Base-by-base conservation (phyloP, 2,329 filamentous ascomycete genomes). In the Scortechinia acanthostroma region DNA sequence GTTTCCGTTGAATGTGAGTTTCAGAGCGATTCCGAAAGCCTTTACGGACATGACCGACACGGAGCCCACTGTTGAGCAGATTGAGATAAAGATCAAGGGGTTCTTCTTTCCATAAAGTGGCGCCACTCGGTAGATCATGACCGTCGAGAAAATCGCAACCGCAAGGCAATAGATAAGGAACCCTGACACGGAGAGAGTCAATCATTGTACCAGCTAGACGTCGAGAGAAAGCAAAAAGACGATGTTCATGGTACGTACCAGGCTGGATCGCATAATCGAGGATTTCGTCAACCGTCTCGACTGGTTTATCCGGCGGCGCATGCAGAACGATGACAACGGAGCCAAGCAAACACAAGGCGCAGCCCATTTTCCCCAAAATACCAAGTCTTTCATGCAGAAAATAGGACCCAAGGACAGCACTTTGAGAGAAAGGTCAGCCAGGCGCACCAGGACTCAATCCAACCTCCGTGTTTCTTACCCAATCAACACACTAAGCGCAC, bases 1-100 rank as follows among this genome's bases (percentile, higher is more conserved):
- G 65, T 94, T 86, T 45, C 91, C 93, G 42, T 77, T 82, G 53
- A 98, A 80, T 0, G 91, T 97, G 58, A 98, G 81, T 69, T 98
- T 98, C 52, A 98, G 74, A 25, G 93, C 94, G 61, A 97, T 96
- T 47, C 93, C 93, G 56, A 98, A 97, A 3, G 93, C 93, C 72
- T 98, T 98, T 66, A 97, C 88, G 22, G 93, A 90, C 93, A 98
- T 98, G 71, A 98, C 91, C 13, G 93, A 97, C 50, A 98, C 86
- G 44, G 91, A 95, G 56, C 93, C 93, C 51, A 96, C 91, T 3
- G 91, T 94, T 44, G 91, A 96, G 75, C 93, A 98, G 55, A 98
- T 97, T 54, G 91, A 96, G 53, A 98, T 83, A 66, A 91, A 98
- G 55, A 98, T 86, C 55, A 98, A 77, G 6, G 93, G 91, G 62